phyloP scores from a whole-genome alignment of 2,329 filamentous ascomycete genomes.

The Sporothrix euskadiensis region DNA sequence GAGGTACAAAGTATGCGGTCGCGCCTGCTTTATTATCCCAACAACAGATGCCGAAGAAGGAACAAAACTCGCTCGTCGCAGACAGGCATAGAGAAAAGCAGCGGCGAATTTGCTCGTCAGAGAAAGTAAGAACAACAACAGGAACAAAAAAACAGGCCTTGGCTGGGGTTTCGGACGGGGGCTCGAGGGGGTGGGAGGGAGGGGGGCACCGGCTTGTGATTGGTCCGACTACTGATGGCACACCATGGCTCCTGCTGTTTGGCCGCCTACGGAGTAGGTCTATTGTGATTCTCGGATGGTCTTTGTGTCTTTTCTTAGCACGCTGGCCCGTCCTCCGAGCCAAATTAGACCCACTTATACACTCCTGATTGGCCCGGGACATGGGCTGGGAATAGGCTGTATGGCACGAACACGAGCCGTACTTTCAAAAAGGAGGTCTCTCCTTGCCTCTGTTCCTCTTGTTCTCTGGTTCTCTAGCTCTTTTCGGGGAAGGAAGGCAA shows the following conservation, averaged over 20 bases:
- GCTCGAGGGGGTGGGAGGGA: constrained; percentile 17
- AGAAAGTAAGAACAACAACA: constrained; percentile 20
- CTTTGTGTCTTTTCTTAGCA: constrained; percentile 23
- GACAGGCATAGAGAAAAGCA: neutral
- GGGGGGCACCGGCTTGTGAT: constrained; percentile 24
- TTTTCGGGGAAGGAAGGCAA: neutral
- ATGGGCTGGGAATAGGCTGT: constrained; percentile 20
- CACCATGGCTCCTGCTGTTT: neutral
- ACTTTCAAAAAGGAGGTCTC: neutral
- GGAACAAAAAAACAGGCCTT: constrained; percentile 9
- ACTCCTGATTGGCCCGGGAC: constrained; percentile 17
- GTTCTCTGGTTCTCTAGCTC: neutral
- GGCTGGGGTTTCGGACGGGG: constrained; percentile 34
- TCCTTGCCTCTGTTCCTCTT: neutral
- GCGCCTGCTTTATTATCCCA: neutral
- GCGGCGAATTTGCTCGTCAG: constrained; percentile 1
- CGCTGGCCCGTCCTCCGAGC: neutral
- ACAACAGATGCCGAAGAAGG: no score
- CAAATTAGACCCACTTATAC: constrained; percentile 13
- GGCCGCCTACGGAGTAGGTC: neutral
- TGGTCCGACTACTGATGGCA: constrained; percentile 25
- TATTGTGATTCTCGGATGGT: constrained; percentile 2
- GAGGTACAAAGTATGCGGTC: neutral
- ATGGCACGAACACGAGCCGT: constrained; percentile 13
- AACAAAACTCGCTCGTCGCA: neutral